These are phyloP conservation scores for Trichoderma sp. DNA, from an alignment of 2,329 filamentous ascomycete species.

Conservation along the genomic window DNA sequence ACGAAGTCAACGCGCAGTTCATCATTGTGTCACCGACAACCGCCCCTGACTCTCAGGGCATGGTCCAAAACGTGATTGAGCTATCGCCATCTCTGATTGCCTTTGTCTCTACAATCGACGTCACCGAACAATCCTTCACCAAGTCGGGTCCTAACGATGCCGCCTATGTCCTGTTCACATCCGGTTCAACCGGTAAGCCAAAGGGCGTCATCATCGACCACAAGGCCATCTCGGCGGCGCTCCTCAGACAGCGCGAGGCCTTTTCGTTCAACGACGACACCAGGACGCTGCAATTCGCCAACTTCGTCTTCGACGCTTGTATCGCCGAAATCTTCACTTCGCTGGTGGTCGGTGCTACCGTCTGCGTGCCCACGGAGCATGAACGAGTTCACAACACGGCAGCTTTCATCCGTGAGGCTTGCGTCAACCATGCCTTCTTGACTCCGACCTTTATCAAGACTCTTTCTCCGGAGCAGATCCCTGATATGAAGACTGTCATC, in stretches of 20 bases:
- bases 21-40: slow-evolving; percentile 26
- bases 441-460: slow-evolving; percentile 29
- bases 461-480: slow-evolving; percentile 3
- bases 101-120: not conserved
- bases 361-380: slow-evolving; percentile 21
- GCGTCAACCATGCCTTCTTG: slow-evolving; percentile 23
- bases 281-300: slow-evolving; percentile 27
- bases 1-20: slow-evolving; percentile 25
- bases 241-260: slow-evolving; percentile 10
- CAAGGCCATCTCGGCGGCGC: not conserved
- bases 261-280: not conserved
- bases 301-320: slow-evolving; percentile 20
- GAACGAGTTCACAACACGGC: slow-evolving; percentile 9
- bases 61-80: slow-evolving; percentile 17
- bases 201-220: slow-evolving; percentile 25
- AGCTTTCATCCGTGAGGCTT: slow-evolving; percentile 15
- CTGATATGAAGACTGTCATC: slow-evolving; percentile 26
- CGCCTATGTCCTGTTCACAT: slow-evolving; percentile 20
- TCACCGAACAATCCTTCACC: too few relatives aligned
- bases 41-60: not conserved
- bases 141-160: not conserved
- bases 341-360: slow-evolving; percentile 2
- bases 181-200: slow-evolving; percentile 23
- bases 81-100: slow-evolving; percentile 1
- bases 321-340: slow-evolving; percentile 13